Base-by-base conservation (phyloP, 805 yeast species). In the Brettanomyces anomalus region DNA sequence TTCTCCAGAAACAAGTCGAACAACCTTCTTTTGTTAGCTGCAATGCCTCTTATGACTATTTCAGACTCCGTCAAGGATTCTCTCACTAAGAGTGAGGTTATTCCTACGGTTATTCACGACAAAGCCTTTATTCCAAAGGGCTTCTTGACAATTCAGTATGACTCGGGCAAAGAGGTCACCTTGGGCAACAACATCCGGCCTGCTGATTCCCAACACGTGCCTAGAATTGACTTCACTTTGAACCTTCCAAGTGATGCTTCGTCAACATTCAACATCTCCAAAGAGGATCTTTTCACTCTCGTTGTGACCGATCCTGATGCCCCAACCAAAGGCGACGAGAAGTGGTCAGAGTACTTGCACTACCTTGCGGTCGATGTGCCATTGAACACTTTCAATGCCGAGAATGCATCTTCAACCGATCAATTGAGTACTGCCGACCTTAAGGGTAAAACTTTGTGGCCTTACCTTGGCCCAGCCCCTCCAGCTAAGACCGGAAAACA, bases 241-340 rank as follows among this genome's bases (percentile, higher is more conserved):
- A 55, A 56, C 28, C 24, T 54, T 4, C 41, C 53, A 10, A 49
- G 58, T 15, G 62, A 67, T 33, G 62, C 65, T 42, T 37, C 42
- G 1, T 7, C 35, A 6, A 40, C 43, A 11, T 52, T 70, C 49
- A 70, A 67, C 48, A 64, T 72, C 33, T 55, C 65, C 14, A 51
- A 61, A 19, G 60, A 69, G 20, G 81, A 78, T 49, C 63, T 71
- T 40, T 88, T 83, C 64, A 77, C 93, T 10, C 65, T 89, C 50
- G 84, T 85, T 3, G 52, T 88, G 50, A 89, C 96, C 6, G 96
- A 88, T 61, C 97, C 97, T 1, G 96, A 88, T 67, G 96, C 96
- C 6, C 97, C 97, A 13, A 75, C 88, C 3, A 73, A 78, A 51
- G 71, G 74, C 3, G 96, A 88, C 60, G 77, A 81, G 56, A 85